Percentiles rank a stretch among this genome's conserved stretches.
phyloP scores from a whole-genome alignment of 164 flowering plant genomes.

The Santalum album region DNA sequence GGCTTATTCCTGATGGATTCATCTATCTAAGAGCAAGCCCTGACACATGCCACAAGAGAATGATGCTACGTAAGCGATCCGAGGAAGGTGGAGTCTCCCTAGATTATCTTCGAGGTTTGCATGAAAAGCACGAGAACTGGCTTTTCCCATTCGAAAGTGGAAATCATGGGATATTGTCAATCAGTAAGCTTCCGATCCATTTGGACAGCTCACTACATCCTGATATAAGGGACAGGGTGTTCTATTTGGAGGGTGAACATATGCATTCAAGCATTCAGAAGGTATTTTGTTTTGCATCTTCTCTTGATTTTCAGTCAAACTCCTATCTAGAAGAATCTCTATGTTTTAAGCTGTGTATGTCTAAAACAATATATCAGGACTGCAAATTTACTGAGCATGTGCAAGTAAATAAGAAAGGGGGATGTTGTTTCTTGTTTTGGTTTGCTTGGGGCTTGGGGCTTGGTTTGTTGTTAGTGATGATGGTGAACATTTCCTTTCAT shows the following conservation, averaged over 20 bases:
- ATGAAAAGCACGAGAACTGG: constrained; percentile 98
- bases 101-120: constrained; percentile 79
- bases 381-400: no score
- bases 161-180: constrained; percentile 69
- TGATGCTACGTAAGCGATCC: constrained; percentile 67
- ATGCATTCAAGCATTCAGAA: constrained; percentile 95
- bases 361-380: no score
- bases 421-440: no score
- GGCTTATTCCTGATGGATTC: constrained; percentile 92
- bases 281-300: constrained; percentile 37
- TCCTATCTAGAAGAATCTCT: background rate
- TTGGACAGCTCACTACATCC: constrained; percentile 62
- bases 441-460: no score
- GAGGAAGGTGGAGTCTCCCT: constrained; percentile 91
- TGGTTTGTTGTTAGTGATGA: no score
- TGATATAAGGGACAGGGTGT: constrained; percentile 84
- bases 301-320: background rate
- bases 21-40: constrained; percentile 97
- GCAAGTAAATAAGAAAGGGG: no score
- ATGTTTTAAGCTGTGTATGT: no score
- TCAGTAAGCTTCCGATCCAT: constrained; percentile 48
- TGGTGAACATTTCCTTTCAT: background rate
- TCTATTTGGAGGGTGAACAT: constrained; percentile 83
- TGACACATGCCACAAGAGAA: constrained; percentile 88
- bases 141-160: constrained; percentile 73